Percentiles rank a stretch among this genome's conserved stretches.
These are phyloP conservation scores for Cucumis cinereus DNA, from an alignment of 306 rosid genomes.

Conservation along the genomic window DNA sequence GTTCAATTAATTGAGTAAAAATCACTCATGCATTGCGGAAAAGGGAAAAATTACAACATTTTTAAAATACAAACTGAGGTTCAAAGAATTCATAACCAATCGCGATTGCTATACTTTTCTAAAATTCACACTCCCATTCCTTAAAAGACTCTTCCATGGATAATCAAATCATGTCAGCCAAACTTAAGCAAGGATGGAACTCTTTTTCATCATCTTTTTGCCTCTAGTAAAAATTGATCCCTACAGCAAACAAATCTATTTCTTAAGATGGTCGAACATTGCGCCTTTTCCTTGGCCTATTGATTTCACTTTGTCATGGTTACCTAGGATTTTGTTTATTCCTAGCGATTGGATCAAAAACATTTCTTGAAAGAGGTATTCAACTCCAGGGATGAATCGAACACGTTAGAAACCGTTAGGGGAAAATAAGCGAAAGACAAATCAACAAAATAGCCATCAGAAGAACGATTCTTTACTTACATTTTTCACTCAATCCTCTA, in stretches of 20 bases:
- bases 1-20: too few species aligned
- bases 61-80: background rate
- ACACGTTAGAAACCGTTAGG: background rate
- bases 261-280: background rate
- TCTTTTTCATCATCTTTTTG: background rate
- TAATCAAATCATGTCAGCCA: background rate
- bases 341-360: too few species aligned
- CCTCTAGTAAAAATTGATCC: background rate
- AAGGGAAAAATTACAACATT: too few species aligned
- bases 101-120: too few species aligned
- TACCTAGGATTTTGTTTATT: background rate
- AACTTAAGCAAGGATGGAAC: background rate
- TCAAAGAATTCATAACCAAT: background rate
- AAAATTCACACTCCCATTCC: background rate
- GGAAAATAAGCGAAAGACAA: background rate
- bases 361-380: too few species aligned
- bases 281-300: background rate
- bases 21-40: too few species aligned
- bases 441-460: background rate
- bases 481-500: conserved; percentile 4
- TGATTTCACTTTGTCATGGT: background rate
- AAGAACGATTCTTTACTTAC: conserved; percentile 8
- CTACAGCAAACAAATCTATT: background rate
- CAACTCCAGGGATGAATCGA: too few species aligned
- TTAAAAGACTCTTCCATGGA: background rate